A percentile compares a stretch with the other conserved stretches of the same genome.
These are phyloP conservation scores for Zelonia costaricensis DNA, from an alignment of 208 protist genomes.

Conservation along the genomic window DNA sequence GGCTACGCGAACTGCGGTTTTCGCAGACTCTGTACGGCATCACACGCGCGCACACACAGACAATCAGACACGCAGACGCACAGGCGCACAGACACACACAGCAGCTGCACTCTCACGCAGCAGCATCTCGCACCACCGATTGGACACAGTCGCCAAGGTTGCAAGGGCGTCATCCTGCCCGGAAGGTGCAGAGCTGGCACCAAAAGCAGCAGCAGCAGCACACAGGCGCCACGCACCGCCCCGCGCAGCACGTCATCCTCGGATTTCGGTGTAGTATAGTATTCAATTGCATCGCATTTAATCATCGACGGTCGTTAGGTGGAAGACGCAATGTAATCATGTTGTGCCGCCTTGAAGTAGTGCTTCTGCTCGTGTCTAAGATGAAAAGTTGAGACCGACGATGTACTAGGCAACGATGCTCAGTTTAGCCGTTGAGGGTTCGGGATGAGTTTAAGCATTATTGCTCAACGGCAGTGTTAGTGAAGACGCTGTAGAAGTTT, in stretches of 20 bases:
- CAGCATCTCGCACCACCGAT: conserved; percentile 29
- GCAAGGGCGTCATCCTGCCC: conserved; percentile 13
- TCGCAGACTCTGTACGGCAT: conserved; percentile 6
- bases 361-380: no score
- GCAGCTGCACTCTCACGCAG: not conserved
- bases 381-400: no score
- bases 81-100: no score
- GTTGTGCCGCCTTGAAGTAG: conserved; percentile 1
- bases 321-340: conserved; percentile 25
- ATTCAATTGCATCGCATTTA: conserved; percentile 28
- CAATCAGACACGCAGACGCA: not conserved
- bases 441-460: no score
- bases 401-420: no score
- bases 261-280: conserved; percentile 30
- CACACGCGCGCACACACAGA: not conserved
- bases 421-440: no score
- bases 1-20: conserved; percentile 3
- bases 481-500: no score
- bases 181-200: conserved; percentile 6
- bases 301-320: conserved; percentile 26
- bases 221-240: not conserved
- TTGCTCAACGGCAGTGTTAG: no score
- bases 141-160: conserved; percentile 19
- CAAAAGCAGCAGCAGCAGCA: conserved; percentile 1
- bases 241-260: conserved; percentile 17